phyloP scores from a whole-genome alignment of 2,329 filamentous ascomycete species.

The Neurospora sp. region DNA sequence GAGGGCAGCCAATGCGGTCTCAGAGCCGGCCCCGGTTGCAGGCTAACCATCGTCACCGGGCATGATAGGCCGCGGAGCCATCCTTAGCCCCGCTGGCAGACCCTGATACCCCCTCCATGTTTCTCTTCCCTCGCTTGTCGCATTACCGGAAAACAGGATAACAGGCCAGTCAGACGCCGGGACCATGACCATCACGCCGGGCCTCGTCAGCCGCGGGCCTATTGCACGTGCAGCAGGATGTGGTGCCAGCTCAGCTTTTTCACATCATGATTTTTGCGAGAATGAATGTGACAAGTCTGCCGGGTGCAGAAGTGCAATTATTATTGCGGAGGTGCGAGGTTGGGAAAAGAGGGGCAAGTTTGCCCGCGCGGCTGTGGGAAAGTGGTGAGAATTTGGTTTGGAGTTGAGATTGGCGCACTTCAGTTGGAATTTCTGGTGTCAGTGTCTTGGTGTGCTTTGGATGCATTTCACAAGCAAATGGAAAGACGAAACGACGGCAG shows the following conservation, averaged over 20 bases:
- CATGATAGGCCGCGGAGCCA: conserved; percentile 34
- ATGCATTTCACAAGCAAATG: neutral
- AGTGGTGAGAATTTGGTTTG: neutral
- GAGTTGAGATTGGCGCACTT: neutral
- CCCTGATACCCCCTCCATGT: conserved; percentile 1
- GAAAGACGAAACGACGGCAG: neutral
- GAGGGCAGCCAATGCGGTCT: neutral
- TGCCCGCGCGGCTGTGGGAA: neutral
- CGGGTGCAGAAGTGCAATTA: conserved; percentile 8
- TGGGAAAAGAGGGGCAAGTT: conserved; percentile 3
- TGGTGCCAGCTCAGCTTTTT: conserved; percentile 36
- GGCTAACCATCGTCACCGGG: conserved; percentile 22
- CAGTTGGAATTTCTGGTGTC: neutral
- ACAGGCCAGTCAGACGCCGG: conserved; percentile 25
- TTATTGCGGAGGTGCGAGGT: conserved; percentile 5
- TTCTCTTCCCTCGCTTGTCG: neutral
- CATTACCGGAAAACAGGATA: conserved; percentile 28
- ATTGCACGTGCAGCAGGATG: conserved; percentile 27
- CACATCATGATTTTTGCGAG: conserved; percentile 19
- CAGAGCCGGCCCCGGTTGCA: conserved; percentile 17
- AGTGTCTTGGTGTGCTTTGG: neutral
- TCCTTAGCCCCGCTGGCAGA: conserved; percentile 26
- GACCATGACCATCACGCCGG: conserved; percentile 18
- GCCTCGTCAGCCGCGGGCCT: conserved; percentile 24
- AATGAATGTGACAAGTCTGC: conserved; percentile 31